Evolutionary conservation across 83 land plant species (phyloP).

Genomic region (Picea engelmannii): DNA sequence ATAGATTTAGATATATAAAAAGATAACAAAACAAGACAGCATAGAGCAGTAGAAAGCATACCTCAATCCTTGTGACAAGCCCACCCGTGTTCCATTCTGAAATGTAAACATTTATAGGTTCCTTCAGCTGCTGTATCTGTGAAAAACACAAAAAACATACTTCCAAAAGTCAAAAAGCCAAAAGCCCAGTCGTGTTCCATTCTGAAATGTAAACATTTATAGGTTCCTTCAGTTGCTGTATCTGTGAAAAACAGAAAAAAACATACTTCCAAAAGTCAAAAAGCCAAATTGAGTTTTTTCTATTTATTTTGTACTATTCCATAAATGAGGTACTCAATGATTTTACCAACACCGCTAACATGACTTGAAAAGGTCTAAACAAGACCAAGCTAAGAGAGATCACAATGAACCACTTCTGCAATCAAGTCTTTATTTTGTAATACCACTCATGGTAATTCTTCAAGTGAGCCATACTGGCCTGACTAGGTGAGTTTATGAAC

Average conservation of each 20-base stretch:
- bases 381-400: neutral
- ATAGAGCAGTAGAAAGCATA: constrained; percentile 9
- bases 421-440: neutral
- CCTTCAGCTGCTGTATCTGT: constrained; percentile 68
- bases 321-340: neutral
- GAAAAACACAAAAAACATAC: neutral
- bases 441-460: neutral
- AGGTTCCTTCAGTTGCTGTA: constrained; percentile 62
- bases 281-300: too few species aligned
- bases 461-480: neutral
- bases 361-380: neutral
- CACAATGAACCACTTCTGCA: neutral
- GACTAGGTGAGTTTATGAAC: neutral
- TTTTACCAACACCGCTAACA: neutral
- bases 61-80: constrained; percentile 77
- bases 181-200: constrained; percentile 79
- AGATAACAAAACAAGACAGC: neutral
- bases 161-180: neutral
- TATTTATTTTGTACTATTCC: neutral
- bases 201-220: constrained; percentile 56
- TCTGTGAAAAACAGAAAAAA: constrained; percentile 35
- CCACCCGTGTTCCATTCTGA: constrained; percentile 79
- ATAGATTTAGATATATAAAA: neutral
- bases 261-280: neutral
- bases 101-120: constrained; percentile 59